Base-by-base conservation (phyloP, 2,329 filamentous ascomycete species). In the Hypoxylon sp. region DNA sequence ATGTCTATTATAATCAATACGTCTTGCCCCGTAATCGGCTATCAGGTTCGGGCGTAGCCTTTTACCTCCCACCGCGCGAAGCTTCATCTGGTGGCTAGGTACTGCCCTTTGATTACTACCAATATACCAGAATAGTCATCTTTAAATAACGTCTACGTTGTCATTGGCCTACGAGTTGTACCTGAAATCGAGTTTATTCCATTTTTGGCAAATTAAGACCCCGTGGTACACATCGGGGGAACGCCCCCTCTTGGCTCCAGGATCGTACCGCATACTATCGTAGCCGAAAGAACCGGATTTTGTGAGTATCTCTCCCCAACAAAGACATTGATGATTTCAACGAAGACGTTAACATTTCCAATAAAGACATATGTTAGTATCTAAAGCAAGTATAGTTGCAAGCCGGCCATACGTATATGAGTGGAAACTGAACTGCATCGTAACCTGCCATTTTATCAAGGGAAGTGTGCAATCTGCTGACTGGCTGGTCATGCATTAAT, bases 171-270 rank as follows among this genome's bases (percentile, higher is more conserved):
- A 11, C 19, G 51, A 35, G 39, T 31, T 55, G 63, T 69, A 63
- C 54, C 55, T 66, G 54, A 58, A 64, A 46, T 70, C 58, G 60
- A 63, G 62, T n/a, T 69, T 66, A 66, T 63, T 52, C 66, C 66
- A 47, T 42, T 64, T 69, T 51, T 57, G 66, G 69, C 51, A 69
- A 61, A 66, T 66, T 66, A 69, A 71, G 66, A 69, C 59, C 69
- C 59, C 59, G 69, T 69, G 62, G 59, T 29, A 66, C 69, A 55
- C 24, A 62, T 64, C 66, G 48, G 51, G 59, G 66, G 60, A 59
- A 59, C 51, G 60, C 68, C 61, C 50, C 31, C 44, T 70, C 65
- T 70, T 70, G 64, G 65, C 61, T 55, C 59, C 31, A 57, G 59
- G 33, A 59, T 57, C 52, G 63, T 58, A 66, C 51, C 51, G 53